Conservation (phyloP, 257 asterid species). For the Thymus mandschuricus region DNA sequence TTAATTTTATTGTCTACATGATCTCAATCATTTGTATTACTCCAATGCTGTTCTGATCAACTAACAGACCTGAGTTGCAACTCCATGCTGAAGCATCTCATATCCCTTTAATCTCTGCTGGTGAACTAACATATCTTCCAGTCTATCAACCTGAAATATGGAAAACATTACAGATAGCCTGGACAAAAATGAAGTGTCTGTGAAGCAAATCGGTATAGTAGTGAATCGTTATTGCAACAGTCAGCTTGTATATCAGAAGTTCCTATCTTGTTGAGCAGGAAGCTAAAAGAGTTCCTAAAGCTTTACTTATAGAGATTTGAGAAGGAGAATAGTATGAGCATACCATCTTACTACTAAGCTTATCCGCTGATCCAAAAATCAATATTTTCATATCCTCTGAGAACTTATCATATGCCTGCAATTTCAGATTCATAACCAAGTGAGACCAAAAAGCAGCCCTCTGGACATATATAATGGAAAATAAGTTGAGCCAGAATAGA, state of each 20-base stretch:
- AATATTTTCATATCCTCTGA: conserved; percentile 53
- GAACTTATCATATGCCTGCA: conserved; percentile 70
- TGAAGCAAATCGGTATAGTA: conserved; percentile 15
- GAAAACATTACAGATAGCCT: conserved; percentile 24
- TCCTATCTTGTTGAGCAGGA: conserved; percentile 15
- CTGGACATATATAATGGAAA: conserved; percentile 20
- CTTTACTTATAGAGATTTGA: conserved; percentile 19
- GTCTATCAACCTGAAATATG: conserved; percentile 62
- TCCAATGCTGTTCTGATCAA: conserved; percentile 27
- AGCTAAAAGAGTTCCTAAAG: conserved; percentile 11
- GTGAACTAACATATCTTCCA: conserved; percentile 58
- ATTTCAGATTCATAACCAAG: conserved; percentile 37
- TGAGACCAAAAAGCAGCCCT: conserved; percentile 31
- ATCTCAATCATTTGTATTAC: conserved; percentile 15
- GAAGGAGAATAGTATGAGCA: conserved; percentile 25
- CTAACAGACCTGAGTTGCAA: conserved; percentile 62
- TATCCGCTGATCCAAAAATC: conserved; percentile 44
- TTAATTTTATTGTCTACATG: not conserved
- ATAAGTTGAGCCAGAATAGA: conserved; percentile 33
- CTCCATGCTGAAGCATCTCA: conserved; percentile 53
- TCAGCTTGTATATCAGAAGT: conserved; percentile 1
- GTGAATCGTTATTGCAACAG: conserved; percentile 6
- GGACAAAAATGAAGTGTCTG: conserved; percentile 18
- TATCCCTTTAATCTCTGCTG: conserved; percentile 65
- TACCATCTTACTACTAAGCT: conserved; percentile 52